Percentiles rank a stretch among this genome's conserved stretches.
Evolutionary conservation across 2,329 filamentous ascomycete species (phyloP).

Genomic region (Aureobasidium mangrovei): DNA sequence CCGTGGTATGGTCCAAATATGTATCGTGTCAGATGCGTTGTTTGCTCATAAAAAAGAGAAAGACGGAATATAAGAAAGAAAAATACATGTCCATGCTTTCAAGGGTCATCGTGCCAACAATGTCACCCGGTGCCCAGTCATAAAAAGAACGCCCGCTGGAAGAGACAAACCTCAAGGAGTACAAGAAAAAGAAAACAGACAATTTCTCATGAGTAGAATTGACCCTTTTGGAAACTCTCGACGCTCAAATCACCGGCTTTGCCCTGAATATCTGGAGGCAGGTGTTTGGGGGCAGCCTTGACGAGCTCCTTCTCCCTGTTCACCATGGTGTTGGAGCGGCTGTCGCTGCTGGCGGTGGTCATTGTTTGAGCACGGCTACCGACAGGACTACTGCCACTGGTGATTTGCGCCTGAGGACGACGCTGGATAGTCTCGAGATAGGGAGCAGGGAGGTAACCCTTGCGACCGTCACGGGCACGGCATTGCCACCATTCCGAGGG

Average conservation of each 20-base stretch:
- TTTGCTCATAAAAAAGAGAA: too few relatives aligned
- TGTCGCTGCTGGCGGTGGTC: conserved; percentile 36
- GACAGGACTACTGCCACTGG: conserved; percentile 34
- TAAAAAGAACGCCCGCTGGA: too few relatives aligned
- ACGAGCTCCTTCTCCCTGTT: conserved; percentile 34
- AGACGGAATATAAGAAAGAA: too few relatives aligned
- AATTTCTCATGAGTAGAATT: conserved; percentile 34
- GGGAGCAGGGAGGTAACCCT: conserved; percentile 84
- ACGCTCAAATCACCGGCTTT: conserved; percentile 57
- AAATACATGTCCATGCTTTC: too few relatives aligned
- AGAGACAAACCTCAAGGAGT: too few relatives aligned
- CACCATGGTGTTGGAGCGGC: conserved; percentile 37
- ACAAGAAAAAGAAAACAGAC: too few relatives aligned
- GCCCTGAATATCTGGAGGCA: conserved; percentile 43
- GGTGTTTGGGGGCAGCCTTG: conserved; percentile 20
- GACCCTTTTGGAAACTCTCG: conserved; percentile 63
- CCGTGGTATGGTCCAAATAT: too few relatives aligned
- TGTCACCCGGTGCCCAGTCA: too few relatives aligned
- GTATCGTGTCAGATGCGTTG: too few relatives aligned
- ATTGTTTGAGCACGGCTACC: conserved; percentile 48
- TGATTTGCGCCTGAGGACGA: conserved; percentile 38
- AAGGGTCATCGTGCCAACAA: too few relatives aligned
- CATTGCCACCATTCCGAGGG: conserved; percentile 97
- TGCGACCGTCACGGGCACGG: conserved; percentile 75
- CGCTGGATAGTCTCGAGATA: conserved; percentile 73